Percentiles rank a stretch among this genome's conserved stretches.
These are phyloP conservation scores for Ottelia alismoides DNA, from an alignment of 106 monocot species.

Conservation along the genomic window DNA sequence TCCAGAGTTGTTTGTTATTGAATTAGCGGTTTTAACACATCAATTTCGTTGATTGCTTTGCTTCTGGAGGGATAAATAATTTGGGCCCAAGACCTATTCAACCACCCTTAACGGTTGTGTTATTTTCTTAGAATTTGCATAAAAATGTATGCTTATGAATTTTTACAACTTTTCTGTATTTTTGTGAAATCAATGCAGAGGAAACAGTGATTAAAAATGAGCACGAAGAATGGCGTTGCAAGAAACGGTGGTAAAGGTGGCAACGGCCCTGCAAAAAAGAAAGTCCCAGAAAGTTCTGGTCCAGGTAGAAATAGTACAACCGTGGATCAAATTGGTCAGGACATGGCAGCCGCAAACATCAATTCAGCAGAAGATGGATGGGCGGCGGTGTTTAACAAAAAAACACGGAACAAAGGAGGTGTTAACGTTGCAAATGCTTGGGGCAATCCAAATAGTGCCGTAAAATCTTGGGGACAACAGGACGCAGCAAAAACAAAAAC, in stretches of 20 bases:
- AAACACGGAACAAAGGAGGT: slow-evolving; percentile 27
- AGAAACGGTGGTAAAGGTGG: slow-evolving; percentile 6
- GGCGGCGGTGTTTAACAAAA: slow-evolving; percentile 47
- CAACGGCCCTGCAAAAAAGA: slow-evolving; percentile 1
- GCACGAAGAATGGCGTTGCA: slow-evolving; percentile 28
- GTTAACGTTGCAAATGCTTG: slow-evolving; percentile 12
- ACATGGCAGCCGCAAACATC: slow-evolving; percentile 5
- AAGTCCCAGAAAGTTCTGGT: slow-evolving; percentile 2
- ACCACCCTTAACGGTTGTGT: too few relatives aligned
- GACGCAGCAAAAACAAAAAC: slow-evolving; percentile 9
- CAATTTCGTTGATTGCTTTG: too few relatives aligned
- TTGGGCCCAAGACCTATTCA: too few relatives aligned
- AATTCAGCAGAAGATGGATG: slow-evolving; percentile 24
- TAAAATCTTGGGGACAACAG: slow-evolving; percentile 20
- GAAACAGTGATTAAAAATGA: slow-evolving; percentile 15
- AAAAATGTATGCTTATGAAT: too few relatives aligned
- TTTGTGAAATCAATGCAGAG: too few relatives aligned
- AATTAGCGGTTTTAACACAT: too few relatives aligned
- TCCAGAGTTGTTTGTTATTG: too few relatives aligned
- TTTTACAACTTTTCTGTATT: too few relatives aligned
- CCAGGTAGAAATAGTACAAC: background rate
- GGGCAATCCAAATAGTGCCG: slow-evolving; percentile 17
- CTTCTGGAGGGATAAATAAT: too few relatives aligned
- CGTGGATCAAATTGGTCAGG: slow-evolving; percentile 16
- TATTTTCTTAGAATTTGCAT: too few relatives aligned